Base-by-base conservation (phyloP, 192 early-diverging fungal genomes). In the Kickxella alabastrina region DNA sequence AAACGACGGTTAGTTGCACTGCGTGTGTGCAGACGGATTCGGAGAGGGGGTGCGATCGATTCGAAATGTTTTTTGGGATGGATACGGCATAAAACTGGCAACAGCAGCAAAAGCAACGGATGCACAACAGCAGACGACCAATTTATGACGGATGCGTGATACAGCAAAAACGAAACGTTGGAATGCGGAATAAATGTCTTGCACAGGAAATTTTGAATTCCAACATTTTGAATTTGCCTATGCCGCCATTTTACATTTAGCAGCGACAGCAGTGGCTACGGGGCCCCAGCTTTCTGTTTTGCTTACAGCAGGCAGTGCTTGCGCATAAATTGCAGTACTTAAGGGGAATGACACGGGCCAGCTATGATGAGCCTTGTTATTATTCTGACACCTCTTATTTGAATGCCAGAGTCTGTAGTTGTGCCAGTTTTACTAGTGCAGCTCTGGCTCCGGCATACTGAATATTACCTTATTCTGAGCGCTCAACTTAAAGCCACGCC, bases 331-430 rank as follows among this genome's bases (percentile, higher is more conserved):
- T 40, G 18, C 18, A 6, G 3, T 40, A 17, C 13, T 19, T 12
- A n/a, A n/a, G n/a, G n/a, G n/a, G 3, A 19, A n/a, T 26, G 10
- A 13, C n/a, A 23, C 22, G 6, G 43, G 19, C 25, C 32, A 49
- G 57, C 62, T 25, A 57, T 81, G 79, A 81, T 70, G 78, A 78
- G 18, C 49, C 38, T 53, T 45, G 42, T n/a, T 51, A 49, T 25
- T 31, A 49, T 68, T 76, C 78, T 78, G 79, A 70, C 75, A 79
- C 79, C 79, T 81, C 64, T 77, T 78, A 74, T 80, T 75, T 75
- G 78, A 78, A 65, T 74, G 42, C 62, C 52, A 13, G 38, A 14
- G 49, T n/a, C 21, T 32, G 26, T 44, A 24, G 26, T 43, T 9
- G 3, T 23, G 12, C 19, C 17, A 10, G 3, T 43, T n/a, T n/a